Evolutionary conservation across 441 rosid species (phyloP).

Genomic region (Pelargonium citronellum): DNA sequence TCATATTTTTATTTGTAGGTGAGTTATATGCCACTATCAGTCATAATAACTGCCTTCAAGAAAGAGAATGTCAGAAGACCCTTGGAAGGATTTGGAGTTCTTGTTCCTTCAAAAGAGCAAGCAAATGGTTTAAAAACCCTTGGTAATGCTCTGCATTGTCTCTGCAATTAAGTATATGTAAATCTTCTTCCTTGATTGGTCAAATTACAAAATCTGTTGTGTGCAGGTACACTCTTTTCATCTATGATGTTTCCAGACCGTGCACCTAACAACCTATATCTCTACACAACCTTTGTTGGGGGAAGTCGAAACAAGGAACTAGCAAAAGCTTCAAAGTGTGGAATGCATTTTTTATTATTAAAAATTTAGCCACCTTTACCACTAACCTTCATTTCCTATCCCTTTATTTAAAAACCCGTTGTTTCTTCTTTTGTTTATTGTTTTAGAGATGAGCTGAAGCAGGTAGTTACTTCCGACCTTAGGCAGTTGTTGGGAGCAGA

Average conservation of each 20-base stretch:
- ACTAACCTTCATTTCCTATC: not conserved
- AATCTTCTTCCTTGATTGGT: slow-evolving; percentile 9
- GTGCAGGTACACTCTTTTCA: slow-evolving; percentile 89
- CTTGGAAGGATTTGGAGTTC: slow-evolving; percentile 93
- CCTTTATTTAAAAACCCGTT: not conserved
- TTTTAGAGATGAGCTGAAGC: slow-evolving; percentile 69
- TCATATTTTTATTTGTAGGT: slow-evolving; percentile 37
- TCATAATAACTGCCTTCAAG: slow-evolving; percentile 71
- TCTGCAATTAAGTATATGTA: slow-evolving; percentile 10
- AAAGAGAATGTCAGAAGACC: slow-evolving; percentile 84
- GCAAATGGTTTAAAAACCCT: slow-evolving; percentile 78
- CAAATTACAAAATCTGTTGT: slow-evolving; percentile 11
- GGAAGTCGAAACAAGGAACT: slow-evolving; percentile 86
- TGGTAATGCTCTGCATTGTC: slow-evolving; percentile 41
- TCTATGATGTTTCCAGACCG: slow-evolving; percentile 98
- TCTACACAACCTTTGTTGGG: slow-evolving; percentile 89
- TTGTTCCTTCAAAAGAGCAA: slow-evolving; percentile 82
- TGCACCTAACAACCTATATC: slow-evolving; percentile 56
- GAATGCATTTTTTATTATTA: slow-evolving; percentile 8
- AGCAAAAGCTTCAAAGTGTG: slow-evolving; percentile 75
- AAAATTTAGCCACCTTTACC: not conserved
- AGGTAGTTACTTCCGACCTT: slow-evolving; percentile 76
- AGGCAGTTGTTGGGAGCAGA: slow-evolving; percentile 73
- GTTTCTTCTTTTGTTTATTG: slow-evolving; percentile 1
- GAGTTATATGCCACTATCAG: slow-evolving; percentile 70